Percentiles rank a stretch among this genome's conserved stretches.
phyloP scores from a whole-genome alignment of 352 stramenopile species.

The Thalassiosira exigua region DNA sequence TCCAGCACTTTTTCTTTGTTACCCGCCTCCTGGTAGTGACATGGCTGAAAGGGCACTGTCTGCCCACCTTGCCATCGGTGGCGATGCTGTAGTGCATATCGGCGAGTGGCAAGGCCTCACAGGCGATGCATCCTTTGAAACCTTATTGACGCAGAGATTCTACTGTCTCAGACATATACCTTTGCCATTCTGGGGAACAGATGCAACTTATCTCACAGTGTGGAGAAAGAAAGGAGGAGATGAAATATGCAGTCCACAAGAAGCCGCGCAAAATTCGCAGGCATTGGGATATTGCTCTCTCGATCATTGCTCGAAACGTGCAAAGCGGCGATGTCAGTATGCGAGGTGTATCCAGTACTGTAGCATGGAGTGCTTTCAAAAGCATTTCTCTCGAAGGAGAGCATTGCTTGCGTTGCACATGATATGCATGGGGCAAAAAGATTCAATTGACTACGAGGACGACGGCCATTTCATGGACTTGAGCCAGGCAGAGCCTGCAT shows the following conservation, averaged over 20 bases:
- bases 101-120: slow-evolving; percentile 82
- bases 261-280: slow-evolving; percentile 9
- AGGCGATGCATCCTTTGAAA: slow-evolving; percentile 69
- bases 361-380: slow-evolving; percentile 53
- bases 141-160: slow-evolving; percentile 55
- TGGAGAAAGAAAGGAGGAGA: slow-evolving; percentile 54
- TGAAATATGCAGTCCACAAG: neutral
- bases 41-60: slow-evolving; percentile 67
- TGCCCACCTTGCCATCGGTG: slow-evolving; percentile 54
- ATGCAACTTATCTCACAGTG: slow-evolving; percentile 73
- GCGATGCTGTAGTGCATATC: slow-evolving; percentile 71
- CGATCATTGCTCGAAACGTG: slow-evolving; percentile 45
- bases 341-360: slow-evolving; percentile 71
- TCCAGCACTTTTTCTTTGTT: slow-evolving; percentile 70
- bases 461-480: slow-evolving; percentile 53
- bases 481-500: neutral
- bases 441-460: slow-evolving; percentile 36
- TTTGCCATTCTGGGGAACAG: slow-evolving; percentile 74
- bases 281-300: slow-evolving; percentile 49
- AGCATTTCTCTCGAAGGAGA: slow-evolving; percentile 30
- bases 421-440: slow-evolving; percentile 19
- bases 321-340: slow-evolving; percentile 58
- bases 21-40: slow-evolving; percentile 71
- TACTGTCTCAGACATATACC: slow-evolving; percentile 30
- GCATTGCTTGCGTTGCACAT: slow-evolving; percentile 53